Percentiles rank a stretch among this genome's conserved stretches.
phyloP scores from a whole-genome alignment of 805 yeast genomes.

The Saturnispora zaruensis region DNA sequence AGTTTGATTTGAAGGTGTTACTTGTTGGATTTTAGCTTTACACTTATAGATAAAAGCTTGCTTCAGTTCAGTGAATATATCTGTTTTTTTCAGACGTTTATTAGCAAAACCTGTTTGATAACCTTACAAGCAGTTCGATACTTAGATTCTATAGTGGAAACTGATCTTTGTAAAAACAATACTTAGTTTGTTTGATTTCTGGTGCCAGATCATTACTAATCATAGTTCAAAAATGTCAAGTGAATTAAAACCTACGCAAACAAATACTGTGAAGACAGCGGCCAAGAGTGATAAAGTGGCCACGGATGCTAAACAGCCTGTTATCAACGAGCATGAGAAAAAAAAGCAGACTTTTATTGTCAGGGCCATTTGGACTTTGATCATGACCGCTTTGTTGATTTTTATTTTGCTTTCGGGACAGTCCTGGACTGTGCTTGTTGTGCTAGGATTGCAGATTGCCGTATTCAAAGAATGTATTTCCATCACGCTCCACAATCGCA shows the following conservation, averaged over 20 bases:
- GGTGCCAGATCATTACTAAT: not conserved
- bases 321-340: slow-evolving; percentile 42
- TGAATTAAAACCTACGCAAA: not conserved
- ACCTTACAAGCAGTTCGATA: not conserved
- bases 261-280: not conserved
- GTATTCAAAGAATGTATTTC: slow-evolving; percentile 89
- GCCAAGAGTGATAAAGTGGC: slow-evolving; percentile 2
- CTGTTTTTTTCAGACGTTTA: not conserved
- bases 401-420: slow-evolving; percentile 76
- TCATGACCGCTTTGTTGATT: slow-evolving; percentile 75
- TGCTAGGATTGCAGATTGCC: slow-evolving; percentile 65
- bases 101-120: not conserved
- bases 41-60: not conserved
- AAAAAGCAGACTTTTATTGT: slow-evolving; percentile 79
- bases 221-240: not conserved
- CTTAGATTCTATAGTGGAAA: not conserved
- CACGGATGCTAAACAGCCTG: slow-evolving; percentile 8
- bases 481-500: slow-evolving; percentile 69
- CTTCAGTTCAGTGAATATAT: not conserved
- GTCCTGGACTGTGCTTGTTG: slow-evolving; percentile 63
- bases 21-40: not conserved
- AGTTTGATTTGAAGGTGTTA: not conserved
- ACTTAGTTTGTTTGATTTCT: not conserved
- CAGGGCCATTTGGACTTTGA: slow-evolving; percentile 87
- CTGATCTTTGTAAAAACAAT: not conserved